Evolutionary conservation across 441 rosid species (phyloP).

Genomic region (Pelargonium fulgidum): DNA sequence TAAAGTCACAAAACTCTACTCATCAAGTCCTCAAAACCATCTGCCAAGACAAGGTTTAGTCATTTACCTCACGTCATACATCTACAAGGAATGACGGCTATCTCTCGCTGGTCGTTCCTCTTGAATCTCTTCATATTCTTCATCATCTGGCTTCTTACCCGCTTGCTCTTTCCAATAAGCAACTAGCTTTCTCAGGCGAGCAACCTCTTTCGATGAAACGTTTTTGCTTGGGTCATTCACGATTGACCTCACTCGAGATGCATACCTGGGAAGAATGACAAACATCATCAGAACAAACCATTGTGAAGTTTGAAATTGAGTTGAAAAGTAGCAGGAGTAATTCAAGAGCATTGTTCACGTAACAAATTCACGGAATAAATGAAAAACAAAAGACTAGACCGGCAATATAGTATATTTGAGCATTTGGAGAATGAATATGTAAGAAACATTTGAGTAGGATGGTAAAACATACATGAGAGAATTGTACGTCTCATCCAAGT

Average conservation of each 20-base stretch:
- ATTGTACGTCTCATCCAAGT: conserved; percentile 87
- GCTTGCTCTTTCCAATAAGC: conserved; percentile 95
- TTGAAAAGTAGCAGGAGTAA: no score
- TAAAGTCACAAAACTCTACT: background rate
- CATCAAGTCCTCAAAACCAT: background rate
- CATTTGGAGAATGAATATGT: background rate
- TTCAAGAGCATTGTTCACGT: no score
- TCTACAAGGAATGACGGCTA: conserved; percentile 49
- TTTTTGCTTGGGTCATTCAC: conserved; percentile 88
- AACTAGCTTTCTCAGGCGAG: conserved; percentile 73
- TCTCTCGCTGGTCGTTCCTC: conserved; percentile 48
- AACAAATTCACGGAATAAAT: no score
- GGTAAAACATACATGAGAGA: conserved; percentile 56
- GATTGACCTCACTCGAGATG: conserved; percentile 82
- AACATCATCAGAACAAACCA: background rate
- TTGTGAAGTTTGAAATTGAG: background rate
- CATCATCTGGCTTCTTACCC: conserved; percentile 64
- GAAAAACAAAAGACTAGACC: no score
- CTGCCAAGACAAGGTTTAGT: no score
- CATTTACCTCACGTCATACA: conserved; percentile 5
- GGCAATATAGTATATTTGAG: no score
- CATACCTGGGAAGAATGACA: conserved; percentile 47
- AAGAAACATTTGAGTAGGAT: background rate
- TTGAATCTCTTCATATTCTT: conserved; percentile 79
- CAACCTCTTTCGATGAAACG: conserved; percentile 75